These are phyloP conservation scores for Debaryomycetaceae sp. DNA, from an alignment of 1,139 yeast genomes.

Conservation along the genomic window DNA sequence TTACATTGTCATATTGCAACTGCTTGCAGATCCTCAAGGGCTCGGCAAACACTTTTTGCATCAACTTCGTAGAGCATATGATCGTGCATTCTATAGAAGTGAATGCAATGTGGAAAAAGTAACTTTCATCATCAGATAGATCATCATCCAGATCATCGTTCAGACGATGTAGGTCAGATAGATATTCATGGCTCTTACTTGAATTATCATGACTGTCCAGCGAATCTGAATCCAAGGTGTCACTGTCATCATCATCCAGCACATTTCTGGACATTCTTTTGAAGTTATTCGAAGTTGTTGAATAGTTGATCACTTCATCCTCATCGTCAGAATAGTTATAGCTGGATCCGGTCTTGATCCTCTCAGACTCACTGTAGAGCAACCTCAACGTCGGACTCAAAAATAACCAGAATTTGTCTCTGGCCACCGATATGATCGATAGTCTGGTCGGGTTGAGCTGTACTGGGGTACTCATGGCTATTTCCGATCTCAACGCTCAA, in stretches of 20 bases:
- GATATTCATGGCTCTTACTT: not conserved
- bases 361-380: slow-evolving; percentile 22
- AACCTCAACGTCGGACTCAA: slow-evolving; percentile 43
- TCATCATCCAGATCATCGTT: slow-evolving; percentile 8
- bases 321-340: slow-evolving; percentile 14
- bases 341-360: slow-evolving; percentile 11
- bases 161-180: not conserved
- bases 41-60: slow-evolving; percentile 33
- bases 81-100: slow-evolving; percentile 57
- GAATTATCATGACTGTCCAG: not conserved
- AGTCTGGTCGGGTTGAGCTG: slow-evolving; percentile 43
- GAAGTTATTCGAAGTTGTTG: slow-evolving; percentile 1
- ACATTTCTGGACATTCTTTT: not conserved
- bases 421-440: slow-evolving; percentile 46
- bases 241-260: not conserved
- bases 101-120: slow-evolving; percentile 52
- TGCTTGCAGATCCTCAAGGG: slow-evolving; percentile 28
- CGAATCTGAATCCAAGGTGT: not conserved
- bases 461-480: slow-evolving; percentile 33
- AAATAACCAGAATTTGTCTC: slow-evolving; percentile 50
- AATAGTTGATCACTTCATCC: slow-evolving; percentile 14
- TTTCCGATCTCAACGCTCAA: not conserved
- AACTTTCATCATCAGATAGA: slow-evolving; percentile 23
- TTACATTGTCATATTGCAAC: slow-evolving; percentile 31
- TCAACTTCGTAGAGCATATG: slow-evolving; percentile 40